A percentile compares a stretch with the other conserved stretches of the same genome.
phyloP scores from a whole-genome alignment of 768 basidiomycete genomes.

The Collybia nuda region DNA sequence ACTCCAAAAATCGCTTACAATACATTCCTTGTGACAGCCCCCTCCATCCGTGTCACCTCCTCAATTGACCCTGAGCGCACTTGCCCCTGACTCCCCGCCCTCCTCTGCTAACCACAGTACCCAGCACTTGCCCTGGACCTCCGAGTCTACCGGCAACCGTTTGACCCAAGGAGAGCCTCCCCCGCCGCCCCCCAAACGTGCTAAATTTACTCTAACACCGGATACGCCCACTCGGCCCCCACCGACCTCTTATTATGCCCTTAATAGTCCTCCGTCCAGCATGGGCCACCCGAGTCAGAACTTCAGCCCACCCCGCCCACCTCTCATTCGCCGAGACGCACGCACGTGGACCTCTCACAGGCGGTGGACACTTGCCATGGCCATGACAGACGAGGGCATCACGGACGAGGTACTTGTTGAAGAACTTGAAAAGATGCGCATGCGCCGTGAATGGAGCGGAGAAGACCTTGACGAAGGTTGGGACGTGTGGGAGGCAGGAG shows the following conservation, averaged over 20 bases:
- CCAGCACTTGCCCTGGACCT: neutral
- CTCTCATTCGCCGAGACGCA: neutral
- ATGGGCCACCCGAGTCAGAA: neutral
- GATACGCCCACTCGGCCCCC: neutral
- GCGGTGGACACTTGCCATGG: constrained; percentile 45
- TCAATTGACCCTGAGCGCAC: no score
- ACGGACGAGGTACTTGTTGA: constrained; percentile 51
- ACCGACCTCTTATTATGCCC: neutral
- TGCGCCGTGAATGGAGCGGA: constrained; percentile 9
- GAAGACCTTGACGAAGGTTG: constrained; percentile 16
- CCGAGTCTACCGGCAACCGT: no score
- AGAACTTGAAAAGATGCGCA: constrained; percentile 44
- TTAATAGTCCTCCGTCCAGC: neutral
- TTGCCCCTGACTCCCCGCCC: neutral
- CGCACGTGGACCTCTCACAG: constrained; percentile 1
- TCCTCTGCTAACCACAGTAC: neutral
- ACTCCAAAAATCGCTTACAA: neutral
- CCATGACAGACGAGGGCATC: constrained; percentile 48
- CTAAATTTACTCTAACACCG: constrained; percentile 4
- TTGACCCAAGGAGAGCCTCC: neutral
- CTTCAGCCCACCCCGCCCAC: no score
- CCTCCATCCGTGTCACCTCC: neutral
- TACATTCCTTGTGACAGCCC: neutral
- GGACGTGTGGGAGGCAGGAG: constrained; percentile 12
- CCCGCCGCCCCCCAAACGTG: neutral